Conservation (phyloP, 2,329 filamentous ascomycete species). For the Stemphylium lycopersici region DNA sequence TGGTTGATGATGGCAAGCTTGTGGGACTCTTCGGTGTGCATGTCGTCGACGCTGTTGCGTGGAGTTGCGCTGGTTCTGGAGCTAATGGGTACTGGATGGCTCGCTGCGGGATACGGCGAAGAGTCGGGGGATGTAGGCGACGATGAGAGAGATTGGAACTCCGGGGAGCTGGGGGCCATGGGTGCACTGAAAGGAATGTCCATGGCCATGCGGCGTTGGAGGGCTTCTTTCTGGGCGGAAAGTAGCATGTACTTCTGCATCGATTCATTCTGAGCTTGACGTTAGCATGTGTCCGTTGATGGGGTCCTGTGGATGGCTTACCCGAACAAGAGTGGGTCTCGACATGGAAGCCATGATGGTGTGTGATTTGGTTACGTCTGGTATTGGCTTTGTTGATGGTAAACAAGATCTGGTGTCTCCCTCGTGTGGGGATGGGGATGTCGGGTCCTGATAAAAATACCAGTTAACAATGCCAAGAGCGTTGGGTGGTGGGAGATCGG, state of each 20-base stretch:
- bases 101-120: slow-evolving; percentile 31
- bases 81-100: slow-evolving; percentile 31
- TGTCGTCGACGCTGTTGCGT: slow-evolving; percentile 33
- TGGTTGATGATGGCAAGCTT: slow-evolving; percentile 58
- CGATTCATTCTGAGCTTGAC: slow-evolving; percentile 29
- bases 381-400: background rate
- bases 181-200: slow-evolving; percentile 41
- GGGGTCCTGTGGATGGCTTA: slow-evolving; percentile 15
- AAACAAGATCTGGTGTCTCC: slow-evolving; percentile 7
- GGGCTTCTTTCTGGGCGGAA: slow-evolving; percentile 49
- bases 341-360: slow-evolving; percentile 25
- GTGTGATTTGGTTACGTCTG: slow-evolving; percentile 5
- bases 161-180: slow-evolving; percentile 44
- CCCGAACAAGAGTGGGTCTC: slow-evolving; percentile 31
- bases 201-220: slow-evolving; percentile 50
- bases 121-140: slow-evolving; percentile 37
- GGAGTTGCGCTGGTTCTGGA: slow-evolving; percentile 20
- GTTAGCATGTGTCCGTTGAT: slow-evolving; percentile 16
- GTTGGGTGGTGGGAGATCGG: slow-evolving; percentile 23
- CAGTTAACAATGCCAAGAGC: slow-evolving; percentile 18
- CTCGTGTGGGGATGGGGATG: slow-evolving; percentile 27
- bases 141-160: slow-evolving; percentile 43
- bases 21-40: slow-evolving; percentile 51
- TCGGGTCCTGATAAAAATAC: slow-evolving; percentile 16
- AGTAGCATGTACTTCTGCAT: slow-evolving; percentile 51